Evolutionary conservation across 352 stramenopile species (phyloP).

Genomic region (Aphanomyces euteiches): DNA sequence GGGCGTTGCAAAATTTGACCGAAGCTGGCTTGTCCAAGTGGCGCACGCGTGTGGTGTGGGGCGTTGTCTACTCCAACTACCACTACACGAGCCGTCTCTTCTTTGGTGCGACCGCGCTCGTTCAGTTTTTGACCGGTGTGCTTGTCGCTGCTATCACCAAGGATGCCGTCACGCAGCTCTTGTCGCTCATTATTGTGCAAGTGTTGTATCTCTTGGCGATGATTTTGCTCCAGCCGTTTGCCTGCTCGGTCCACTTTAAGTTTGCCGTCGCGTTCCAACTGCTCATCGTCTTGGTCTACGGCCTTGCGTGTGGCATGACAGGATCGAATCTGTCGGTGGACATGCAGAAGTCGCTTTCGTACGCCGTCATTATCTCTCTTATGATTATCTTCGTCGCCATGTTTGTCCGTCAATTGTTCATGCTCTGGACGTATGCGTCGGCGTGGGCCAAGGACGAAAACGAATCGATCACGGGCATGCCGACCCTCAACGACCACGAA

Average conservation of each 20-base stretch:
- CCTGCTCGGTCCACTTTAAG: conserved; percentile 18
- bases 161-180: conserved; percentile 51
- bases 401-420: conserved; percentile 22
- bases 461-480: conserved; percentile 1
- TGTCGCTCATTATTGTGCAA: conserved; percentile 52
- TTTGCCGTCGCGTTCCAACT: conserved; percentile 23
- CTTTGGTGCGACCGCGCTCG: conserved; percentile 52
- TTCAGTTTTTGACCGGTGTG: conserved; percentile 56
- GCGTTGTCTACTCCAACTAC: conserved; percentile 59
- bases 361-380: conserved; percentile 16
- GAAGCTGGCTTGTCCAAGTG: conserved; percentile 58
- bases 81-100: conserved; percentile 63
- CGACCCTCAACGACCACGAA: conserved; percentile 23
- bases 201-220: conserved; percentile 49
- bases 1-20: conserved; percentile 52
- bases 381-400: conserved; percentile 12
- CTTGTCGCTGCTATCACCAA: conserved; percentile 55
- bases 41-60: conserved; percentile 56
- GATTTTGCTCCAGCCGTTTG: conserved; percentile 44
- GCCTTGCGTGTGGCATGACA: conserved; percentile 10
- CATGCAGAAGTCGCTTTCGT: conserved; percentile 8
- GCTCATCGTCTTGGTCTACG: conserved; percentile 11
- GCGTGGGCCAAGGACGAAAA: conserved; percentile 28
- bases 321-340: conserved; percentile 7
- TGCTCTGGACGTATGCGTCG: conserved; percentile 17